Conservation (phyloP, 345 rosid genomes). For the Geranium rotundifolium region DNA sequence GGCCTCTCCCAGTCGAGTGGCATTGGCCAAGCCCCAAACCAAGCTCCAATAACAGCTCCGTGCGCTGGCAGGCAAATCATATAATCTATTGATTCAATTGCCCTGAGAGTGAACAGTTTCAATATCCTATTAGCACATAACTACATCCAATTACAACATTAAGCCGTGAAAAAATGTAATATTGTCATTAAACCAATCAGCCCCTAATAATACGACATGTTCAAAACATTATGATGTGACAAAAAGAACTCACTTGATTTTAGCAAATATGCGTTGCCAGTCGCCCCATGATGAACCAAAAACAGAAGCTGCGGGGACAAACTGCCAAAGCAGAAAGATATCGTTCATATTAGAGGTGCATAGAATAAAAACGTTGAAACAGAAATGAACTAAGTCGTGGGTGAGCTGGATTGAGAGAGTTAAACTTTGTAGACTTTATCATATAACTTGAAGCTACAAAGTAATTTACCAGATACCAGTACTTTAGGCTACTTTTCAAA, state of each 20-base stretch:
- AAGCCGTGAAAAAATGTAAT: not conserved
- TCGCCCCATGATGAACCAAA: slow-evolving; percentile 65
- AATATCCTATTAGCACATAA: slow-evolving; percentile 4
- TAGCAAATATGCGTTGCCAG: slow-evolving; percentile 58
- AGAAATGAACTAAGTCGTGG: not conserved
- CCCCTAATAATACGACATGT: not conserved
- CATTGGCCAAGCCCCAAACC: slow-evolving; percentile 99
- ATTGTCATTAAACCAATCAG: not conserved
- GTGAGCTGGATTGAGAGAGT: too few relatives aligned
- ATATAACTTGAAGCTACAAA: not conserved
- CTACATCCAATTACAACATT: not conserved
- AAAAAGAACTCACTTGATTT: slow-evolving; percentile 34
- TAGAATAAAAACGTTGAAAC: not conserved
- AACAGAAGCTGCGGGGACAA: slow-evolving; percentile 62
- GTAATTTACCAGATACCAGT: too few relatives aligned
- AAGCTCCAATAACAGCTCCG: slow-evolving; percentile 75
- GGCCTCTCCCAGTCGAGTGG: slow-evolving; percentile 98
- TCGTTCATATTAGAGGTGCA: not conserved
- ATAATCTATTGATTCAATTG: slow-evolving; percentile 40
- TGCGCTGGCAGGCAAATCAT: slow-evolving; percentile 70
- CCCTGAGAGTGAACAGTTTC: slow-evolving; percentile 26
- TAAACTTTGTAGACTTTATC: too few relatives aligned
- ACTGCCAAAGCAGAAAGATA: slow-evolving; percentile 26
- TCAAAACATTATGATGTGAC: not conserved
- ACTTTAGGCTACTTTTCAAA: too few relatives aligned